Percentiles rank a stretch among this genome's conserved stretches.
Conservation (phyloP, 306 rosid genomes). For the Notholithocarpus densiflorus region DNA sequence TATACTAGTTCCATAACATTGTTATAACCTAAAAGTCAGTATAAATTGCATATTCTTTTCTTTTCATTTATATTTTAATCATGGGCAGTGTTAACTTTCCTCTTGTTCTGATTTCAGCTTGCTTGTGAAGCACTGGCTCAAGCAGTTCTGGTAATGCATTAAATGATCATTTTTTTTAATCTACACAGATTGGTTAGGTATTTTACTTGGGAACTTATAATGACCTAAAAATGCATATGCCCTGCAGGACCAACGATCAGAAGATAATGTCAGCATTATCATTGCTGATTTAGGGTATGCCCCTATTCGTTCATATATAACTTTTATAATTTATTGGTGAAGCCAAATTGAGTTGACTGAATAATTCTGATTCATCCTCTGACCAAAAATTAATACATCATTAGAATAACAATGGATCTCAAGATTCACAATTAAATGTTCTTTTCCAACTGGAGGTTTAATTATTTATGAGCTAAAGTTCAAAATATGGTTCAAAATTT, state of each 20-base stretch:
- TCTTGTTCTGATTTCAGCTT: slow-evolving; percentile 47
- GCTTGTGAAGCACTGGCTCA: slow-evolving; percentile 90
- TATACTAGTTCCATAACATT: neutral
- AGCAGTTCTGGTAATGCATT: slow-evolving; percentile 67
- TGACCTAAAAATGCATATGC: slow-evolving; percentile 10
- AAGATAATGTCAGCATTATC: slow-evolving; percentile 91
- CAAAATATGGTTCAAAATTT: neutral
- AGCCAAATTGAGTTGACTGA: neutral
- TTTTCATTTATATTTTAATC: neutral
- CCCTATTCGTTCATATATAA: neutral
- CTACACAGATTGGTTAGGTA: neutral
- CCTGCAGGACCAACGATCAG: slow-evolving; percentile 68
- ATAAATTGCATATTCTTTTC: neutral
- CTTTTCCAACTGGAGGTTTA: neutral
- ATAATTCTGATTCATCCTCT: neutral
- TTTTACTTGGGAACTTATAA: neutral
- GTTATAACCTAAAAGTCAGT: neutral
- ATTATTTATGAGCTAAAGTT: neutral
- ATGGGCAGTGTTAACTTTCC: slow-evolving; percentile 15
- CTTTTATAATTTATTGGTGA: neutral
- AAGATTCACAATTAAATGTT: neutral
- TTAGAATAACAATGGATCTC: neutral
- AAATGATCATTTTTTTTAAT: neutral
- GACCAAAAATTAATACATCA: neutral
- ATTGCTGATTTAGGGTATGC: slow-evolving; percentile 92